These are phyloP conservation scores for Tulasnella sp. DNA, from an alignment of 768 basidiomycete species.

Conservation along the genomic window DNA sequence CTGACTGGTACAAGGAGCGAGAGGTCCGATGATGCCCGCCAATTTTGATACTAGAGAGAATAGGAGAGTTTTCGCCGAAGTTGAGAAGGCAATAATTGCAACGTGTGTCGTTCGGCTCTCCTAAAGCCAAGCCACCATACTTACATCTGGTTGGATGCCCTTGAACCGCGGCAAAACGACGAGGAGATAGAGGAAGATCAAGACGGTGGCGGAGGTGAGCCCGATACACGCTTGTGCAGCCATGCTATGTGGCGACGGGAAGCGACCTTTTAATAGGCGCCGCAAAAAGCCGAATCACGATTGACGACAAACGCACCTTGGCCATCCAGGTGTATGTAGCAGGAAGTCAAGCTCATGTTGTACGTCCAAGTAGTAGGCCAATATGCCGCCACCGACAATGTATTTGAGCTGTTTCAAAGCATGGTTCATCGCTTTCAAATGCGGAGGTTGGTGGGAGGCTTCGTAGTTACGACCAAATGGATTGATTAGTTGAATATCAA, in stretches of 20 bases:
- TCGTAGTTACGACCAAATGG: too few relatives aligned
- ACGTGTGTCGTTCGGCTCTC: background rate
- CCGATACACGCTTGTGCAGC: background rate
- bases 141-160: conserved; percentile 13
- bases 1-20: conserved; percentile 7
- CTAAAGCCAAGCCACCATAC: background rate
- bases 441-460: too few relatives aligned
- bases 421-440: background rate
- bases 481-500: too few relatives aligned
- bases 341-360: background rate
- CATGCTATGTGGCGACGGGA: background rate
- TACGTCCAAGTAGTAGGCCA: background rate
- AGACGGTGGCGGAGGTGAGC: background rate
- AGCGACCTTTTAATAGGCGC: background rate
- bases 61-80: background rate
- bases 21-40: background rate
- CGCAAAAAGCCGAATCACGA: background rate
- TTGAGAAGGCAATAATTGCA: background rate
- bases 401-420: conserved; percentile 9
- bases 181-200: conserved; percentile 15
- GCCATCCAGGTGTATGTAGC: background rate
- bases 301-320: background rate
- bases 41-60: conserved; percentile 12
- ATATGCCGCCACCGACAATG: background rate
- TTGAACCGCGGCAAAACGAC: conserved; percentile 17